Evolutionary conservation across 148 eudicot genomes (phyloP), one percentile per base, ranked within the genome.

Genomic region (Nyssa sinensis): DNA sequence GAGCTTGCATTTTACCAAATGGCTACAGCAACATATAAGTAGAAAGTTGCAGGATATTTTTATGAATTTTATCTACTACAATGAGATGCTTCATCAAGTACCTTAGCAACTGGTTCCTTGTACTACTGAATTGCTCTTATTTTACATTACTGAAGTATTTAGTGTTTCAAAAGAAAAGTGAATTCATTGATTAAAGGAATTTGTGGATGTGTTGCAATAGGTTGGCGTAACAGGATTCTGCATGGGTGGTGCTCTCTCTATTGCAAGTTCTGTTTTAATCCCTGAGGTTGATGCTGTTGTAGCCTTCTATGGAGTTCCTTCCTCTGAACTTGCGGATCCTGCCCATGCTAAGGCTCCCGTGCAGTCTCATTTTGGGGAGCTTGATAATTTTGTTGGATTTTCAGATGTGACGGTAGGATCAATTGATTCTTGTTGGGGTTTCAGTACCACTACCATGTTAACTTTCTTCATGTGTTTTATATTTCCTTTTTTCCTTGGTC

Each of bases 181-280:
- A 28, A 74, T 17, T 31, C 19, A 17, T 41, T 21, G 7, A 41
- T 33, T 51, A 11, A 69, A 19, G 33, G 33, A 41, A 7, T 21
- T 65, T 33, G 23, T n/a, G 24, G 37, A 21, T 68, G 23, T 72
- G 58, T 13, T 55, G 73, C 53, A 60, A 67, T 77, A 94, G 98
- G 90, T 90, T 78, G 97, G 98, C 66, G 95, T 91, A 51, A 91
- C 95, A 66, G 98, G 98, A 73, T 94, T 86, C 77, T 94, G 98
- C 80, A 94, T 94, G 98, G 98, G 98, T 75, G 97, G 97, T 69
- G 98, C 98, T 53, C 90, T 92, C 21, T 82, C 98, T 31, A 88
- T 94, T 80, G 90, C 95, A 27, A 88, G 97, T 77, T 83, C 95
- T 69, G 96, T 94, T 59, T 80, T 75, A 67, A 88, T 88, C 70